A percentile compares a stretch with the other conserved stretches of the same genome.
Conservation (phyloP, 1,284 basidiomycete genomes). For the Microbotryum silenes-acaulis region DNA sequence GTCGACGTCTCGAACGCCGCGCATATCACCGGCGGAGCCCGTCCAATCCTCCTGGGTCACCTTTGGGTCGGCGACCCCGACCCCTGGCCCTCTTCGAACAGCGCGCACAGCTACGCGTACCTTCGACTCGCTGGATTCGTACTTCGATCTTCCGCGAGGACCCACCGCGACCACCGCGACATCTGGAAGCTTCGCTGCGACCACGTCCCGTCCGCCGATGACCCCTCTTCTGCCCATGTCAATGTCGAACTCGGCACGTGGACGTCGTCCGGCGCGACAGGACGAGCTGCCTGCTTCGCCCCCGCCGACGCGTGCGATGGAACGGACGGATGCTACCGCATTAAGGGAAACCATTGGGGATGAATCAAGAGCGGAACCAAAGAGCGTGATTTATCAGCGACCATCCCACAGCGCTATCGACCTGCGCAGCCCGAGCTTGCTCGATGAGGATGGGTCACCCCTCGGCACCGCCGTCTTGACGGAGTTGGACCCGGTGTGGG, state of each 20-base stretch:
- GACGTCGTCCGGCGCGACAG: slow-evolving; percentile 17
- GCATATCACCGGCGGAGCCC: slow-evolving; percentile 1
- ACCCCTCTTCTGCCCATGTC: slow-evolving; percentile 26
- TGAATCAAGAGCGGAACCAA: no score
- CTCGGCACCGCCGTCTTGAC: slow-evolving; percentile 18
- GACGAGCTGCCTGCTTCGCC: slow-evolving; percentile 6
- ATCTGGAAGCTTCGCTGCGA: neutral
- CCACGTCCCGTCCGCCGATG: slow-evolving; percentile 7
- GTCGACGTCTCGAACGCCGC: neutral
- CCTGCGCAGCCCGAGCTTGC: slow-evolving; percentile 23
- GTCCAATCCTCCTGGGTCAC: slow-evolving; percentile 26
- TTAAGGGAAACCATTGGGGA: neutral
- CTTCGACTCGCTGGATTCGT: slow-evolving; percentile 20
- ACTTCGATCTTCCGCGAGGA: slow-evolving; percentile 31
- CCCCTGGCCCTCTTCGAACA: slow-evolving; percentile 24
- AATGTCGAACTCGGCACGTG: slow-evolving; percentile 17
- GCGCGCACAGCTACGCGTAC: slow-evolving; percentile 8
- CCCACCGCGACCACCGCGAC: slow-evolving; percentile 1
- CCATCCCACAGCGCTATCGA: slow-evolving; percentile 19
- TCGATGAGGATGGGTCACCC: slow-evolving; percentile 14
- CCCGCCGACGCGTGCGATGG: neutral
- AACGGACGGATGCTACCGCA: neutral
- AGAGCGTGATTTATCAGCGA: slow-evolving; percentile 8
- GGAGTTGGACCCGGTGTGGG: slow-evolving; percentile 25
- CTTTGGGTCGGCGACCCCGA: slow-evolving; percentile 29